Conservation (phyloP, 352 stramenopile genomes). For the Pythium utonaiense region DNA sequence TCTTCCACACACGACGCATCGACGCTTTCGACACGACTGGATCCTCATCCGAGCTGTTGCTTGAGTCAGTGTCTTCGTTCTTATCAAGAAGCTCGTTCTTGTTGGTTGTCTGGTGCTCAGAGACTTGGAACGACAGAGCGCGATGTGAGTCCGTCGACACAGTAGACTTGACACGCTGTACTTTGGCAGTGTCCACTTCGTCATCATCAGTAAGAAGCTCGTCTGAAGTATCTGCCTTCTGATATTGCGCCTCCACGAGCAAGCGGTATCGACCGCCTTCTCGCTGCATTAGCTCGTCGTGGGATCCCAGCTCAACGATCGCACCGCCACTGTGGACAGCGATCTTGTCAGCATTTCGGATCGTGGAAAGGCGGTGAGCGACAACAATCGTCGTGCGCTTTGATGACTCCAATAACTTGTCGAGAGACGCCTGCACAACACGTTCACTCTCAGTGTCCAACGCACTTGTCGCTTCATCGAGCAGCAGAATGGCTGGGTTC, state of each 20-base stretch:
- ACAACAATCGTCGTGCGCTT: conserved; percentile 92
- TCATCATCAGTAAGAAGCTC: no score
- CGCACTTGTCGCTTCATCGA: conserved; percentile 90
- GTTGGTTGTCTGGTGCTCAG: no score
- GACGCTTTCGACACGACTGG: no score
- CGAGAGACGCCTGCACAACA: conserved; percentile 80
- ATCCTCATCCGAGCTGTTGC: no score
- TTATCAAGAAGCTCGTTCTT: no score
- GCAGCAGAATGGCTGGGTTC: conserved; percentile 81
- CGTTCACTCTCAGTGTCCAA: conserved; percentile 79
- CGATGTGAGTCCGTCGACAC: no score
- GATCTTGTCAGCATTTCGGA: conserved; percentile 93
- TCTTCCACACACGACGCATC: conserved; percentile 55
- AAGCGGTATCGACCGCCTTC: conserved; percentile 41
- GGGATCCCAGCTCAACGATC: conserved; percentile 91
- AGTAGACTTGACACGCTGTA: no score
- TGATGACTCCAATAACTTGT: conserved; percentile 36
- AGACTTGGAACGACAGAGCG: no score
- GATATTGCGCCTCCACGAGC: conserved; percentile 41
- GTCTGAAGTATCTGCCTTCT: no score
- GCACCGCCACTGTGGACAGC: conserved; percentile 90
- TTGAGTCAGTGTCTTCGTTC: no score
- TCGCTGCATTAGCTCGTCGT: conserved; percentile 85
- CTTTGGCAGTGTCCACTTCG: no score
- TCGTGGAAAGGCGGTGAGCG: conserved; percentile 92